Evolutionary conservation across 2,329 filamentous ascomycete genomes (phyloP).

Genomic region (Clonostachys byssicola): DNA sequence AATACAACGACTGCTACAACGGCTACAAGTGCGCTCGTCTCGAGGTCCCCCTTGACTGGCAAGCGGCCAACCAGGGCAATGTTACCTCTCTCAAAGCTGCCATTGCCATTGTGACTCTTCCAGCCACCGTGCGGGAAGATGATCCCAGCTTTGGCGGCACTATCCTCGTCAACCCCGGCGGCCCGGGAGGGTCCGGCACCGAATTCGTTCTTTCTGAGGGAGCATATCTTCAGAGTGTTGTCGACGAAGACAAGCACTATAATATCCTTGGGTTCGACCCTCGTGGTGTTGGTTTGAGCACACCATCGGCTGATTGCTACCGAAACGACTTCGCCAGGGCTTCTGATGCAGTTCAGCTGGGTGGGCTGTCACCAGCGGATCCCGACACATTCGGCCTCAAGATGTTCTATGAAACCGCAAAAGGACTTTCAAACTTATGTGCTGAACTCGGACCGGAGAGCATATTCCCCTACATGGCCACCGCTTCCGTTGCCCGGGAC

Average conservation of each 20-base stretch:
- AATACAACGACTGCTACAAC: constrained; percentile 33
- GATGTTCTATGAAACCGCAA: not conserved
- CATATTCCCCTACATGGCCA: constrained; percentile 20
- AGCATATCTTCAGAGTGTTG: constrained; percentile 17
- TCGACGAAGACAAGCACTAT: constrained; percentile 23
- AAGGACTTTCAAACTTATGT: not conserved
- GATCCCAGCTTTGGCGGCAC: constrained; percentile 34
- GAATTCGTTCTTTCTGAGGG: constrained; percentile 15
- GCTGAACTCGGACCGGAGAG: not conserved
- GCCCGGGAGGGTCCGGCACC: constrained; percentile 36
- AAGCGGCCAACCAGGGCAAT: constrained; percentile 6
- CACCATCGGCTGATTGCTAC: constrained; percentile 32
- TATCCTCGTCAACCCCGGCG: constrained; percentile 38
- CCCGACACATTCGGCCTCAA: too few relatives aligned
- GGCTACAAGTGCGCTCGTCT: constrained; percentile 32
- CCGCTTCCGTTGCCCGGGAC: constrained; percentile 31
- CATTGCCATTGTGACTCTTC: constrained; percentile 34
- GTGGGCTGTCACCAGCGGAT: not conserved
- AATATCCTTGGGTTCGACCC: constrained; percentile 39
- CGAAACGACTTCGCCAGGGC: constrained; percentile 4
- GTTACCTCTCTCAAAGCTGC: constrained; percentile 16
- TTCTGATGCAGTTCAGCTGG: not conserved
- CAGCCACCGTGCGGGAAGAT: constrained; percentile 27
- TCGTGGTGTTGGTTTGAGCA: constrained; percentile 29
- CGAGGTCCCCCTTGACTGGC: constrained; percentile 37